Evolutionary conservation across 805 yeast genomes (phyloP).

Genomic region (Ogataea haglerorum): DNA sequence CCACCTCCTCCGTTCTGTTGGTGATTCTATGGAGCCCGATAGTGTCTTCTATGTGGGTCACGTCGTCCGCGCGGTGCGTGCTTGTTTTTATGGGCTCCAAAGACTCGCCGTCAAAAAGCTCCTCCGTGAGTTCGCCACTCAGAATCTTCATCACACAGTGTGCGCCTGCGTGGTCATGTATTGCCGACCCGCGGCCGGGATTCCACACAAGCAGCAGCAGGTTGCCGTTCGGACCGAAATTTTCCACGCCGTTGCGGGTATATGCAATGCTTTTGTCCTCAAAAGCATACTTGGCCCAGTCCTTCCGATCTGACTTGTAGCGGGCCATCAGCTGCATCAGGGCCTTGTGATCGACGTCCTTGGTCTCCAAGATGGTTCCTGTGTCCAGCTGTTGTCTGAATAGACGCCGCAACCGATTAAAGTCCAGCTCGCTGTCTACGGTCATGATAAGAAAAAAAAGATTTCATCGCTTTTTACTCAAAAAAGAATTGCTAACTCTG

Average conservation of each 20-base stretch:
- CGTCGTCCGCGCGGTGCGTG: conserved; percentile 38
- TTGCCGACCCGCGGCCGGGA: conserved; percentile 58
- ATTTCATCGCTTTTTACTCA: not conserved
- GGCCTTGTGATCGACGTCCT: conserved; percentile 50
- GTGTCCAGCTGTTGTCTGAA: conserved; percentile 1
- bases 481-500: conserved; percentile 18
- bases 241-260: conserved; percentile 70
- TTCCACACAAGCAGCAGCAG: conserved; percentile 67
- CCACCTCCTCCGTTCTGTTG: conserved; percentile 44
- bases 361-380: conserved; percentile 20
- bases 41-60: conserved; percentile 62
- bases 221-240: conserved; percentile 69
- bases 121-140: conserved; percentile 56
- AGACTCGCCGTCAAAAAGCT: conserved; percentile 50
- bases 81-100: conserved; percentile 25
- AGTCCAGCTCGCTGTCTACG: conserved; percentile 1
- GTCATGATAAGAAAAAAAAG: conserved; percentile 5
- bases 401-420: not conserved
- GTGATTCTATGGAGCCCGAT: conserved; percentile 65
- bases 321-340: conserved; percentile 44
- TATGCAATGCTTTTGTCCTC: conserved; percentile 49
- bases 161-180: conserved; percentile 75
- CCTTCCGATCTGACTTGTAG: conserved; percentile 45
- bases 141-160: conserved; percentile 73
- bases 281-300: conserved; percentile 60